Percentiles rank a stretch among this genome's conserved stretches.
These are phyloP conservation scores for Lojkania enalia DNA, from an alignment of 2,329 filamentous ascomycete species.

Conservation along the genomic window DNA sequence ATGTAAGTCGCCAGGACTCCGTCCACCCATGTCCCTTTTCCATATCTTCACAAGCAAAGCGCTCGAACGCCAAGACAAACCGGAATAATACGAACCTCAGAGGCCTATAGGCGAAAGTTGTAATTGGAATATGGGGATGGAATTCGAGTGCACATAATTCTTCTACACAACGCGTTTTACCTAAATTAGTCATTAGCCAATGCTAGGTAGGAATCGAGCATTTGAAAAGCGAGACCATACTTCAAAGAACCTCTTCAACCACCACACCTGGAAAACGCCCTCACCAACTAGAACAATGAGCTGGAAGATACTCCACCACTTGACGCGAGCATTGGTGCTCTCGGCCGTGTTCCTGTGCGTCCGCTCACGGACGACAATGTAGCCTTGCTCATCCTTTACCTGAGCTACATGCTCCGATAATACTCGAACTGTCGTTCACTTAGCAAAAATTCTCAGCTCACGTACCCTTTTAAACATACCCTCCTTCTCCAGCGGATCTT, in stretches of 20 bases:
- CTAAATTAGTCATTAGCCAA: background rate
- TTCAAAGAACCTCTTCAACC: conserved; percentile 98
- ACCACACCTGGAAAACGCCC: conserved; percentile 98
- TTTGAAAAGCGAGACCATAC: conserved; percentile 40
- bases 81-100: conserved; percentile 5
- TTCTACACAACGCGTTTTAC: conserved; percentile 37
- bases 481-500: conserved; percentile 89
- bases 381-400: conserved; percentile 97
- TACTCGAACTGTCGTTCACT: conserved; percentile 67
- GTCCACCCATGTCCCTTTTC: background rate
- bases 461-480: conserved; percentile 55
- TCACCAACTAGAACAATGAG: conserved; percentile 85
- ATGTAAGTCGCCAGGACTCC: background rate
- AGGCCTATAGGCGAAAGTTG: background rate
- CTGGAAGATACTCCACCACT: conserved; percentile 99
- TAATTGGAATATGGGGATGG: background rate
- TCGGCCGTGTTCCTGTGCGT: conserved; percentile 98
- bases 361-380: conserved; percentile 92
- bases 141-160: too few species aligned
- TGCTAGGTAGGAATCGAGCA: background rate
- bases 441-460: too few species aligned
- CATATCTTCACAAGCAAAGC: conserved; percentile 8
- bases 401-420: conserved; percentile 84
- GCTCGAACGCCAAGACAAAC: conserved; percentile 25
- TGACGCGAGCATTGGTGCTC: conserved; percentile 95